Evolutionary conservation across 176 grass and related monocot species (phyloP), one percentile per base, ranked within the genome.

Genomic region (Secale cereale): DNA sequence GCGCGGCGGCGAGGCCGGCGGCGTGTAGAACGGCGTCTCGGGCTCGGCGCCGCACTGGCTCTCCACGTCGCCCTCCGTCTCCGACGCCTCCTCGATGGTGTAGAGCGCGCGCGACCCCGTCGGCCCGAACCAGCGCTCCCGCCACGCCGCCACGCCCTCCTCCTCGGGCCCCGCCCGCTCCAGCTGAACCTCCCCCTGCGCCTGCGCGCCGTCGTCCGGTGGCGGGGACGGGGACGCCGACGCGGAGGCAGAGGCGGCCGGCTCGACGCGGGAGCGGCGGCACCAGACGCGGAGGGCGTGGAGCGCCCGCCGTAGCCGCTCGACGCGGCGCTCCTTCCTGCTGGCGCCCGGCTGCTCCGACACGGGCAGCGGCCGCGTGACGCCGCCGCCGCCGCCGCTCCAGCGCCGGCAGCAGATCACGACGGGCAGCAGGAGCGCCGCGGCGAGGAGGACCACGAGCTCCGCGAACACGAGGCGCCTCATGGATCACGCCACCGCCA

Each of bases 1-100:
- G 4, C 12, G 19, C 39, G n/a, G 3, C 50, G 88, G 88, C 75
- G 88, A 86, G 39, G 29, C 11, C 71, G 78, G 37, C 52, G 83
- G 88, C 52, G 88, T 89, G 88, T 89, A 89, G 83, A 82, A 89
- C 29, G 78, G 63, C 71, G 88, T 89, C 88, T 86, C 88, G 16
- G 46, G 29, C 29, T 79, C 75, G 0, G 27, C 25, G 8, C 27
- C 72, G 72, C 4, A 11, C 72, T 31, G 43, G 72, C 72, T 76
- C 16, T 43, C 27, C 5, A 9, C 36, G 39, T 83, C 87, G 52
- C 39, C 36, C 20, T 61, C 65, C 22, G 27, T 19, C 29, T 13
- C 39, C 60, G 78, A 17, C 72, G 72, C 78, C 79, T 86, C 79
- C 13, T 90, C 79, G 83, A 90, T 90, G 83, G 83, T 90, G 79